These are phyloP conservation scores for Leccinum solheimii DNA, from an alignment of 1,284 basidiomycete species.

Conservation along the genomic window DNA sequence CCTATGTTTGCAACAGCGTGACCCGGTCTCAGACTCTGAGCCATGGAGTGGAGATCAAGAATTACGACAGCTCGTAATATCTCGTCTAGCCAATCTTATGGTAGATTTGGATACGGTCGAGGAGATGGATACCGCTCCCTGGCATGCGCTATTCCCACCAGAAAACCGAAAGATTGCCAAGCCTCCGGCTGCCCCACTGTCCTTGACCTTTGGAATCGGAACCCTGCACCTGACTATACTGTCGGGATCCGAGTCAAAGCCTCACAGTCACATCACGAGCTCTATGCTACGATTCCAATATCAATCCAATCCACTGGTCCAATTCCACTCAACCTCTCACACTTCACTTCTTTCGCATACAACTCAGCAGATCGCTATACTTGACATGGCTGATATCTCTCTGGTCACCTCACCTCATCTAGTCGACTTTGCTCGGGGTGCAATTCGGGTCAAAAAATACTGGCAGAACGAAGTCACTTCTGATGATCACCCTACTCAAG, in stretches of 20 bases:
- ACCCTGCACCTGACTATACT: slow-evolving; percentile 20
- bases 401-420: slow-evolving; percentile 59
- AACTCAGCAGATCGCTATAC: slow-evolving; percentile 40
- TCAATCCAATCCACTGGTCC: slow-evolving; percentile 15
- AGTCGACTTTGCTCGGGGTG: slow-evolving; percentile 60
- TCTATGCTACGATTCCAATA: slow-evolving; percentile 33
- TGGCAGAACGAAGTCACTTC: slow-evolving; percentile 6
- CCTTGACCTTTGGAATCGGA: slow-evolving; percentile 25
- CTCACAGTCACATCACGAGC: slow-evolving; percentile 29
- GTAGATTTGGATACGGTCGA: slow-evolving; percentile 49
- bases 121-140: slow-evolving; percentile 33
- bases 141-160: slow-evolving; percentile 31
- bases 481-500: slow-evolving; percentile 3
- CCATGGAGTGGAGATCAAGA: slow-evolving; percentile 21
- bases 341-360: slow-evolving; percentile 19
- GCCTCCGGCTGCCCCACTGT: slow-evolving; percentile 7
- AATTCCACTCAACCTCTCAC: slow-evolving; percentile 17
- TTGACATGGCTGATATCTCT: slow-evolving; percentile 47
- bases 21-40: slow-evolving; percentile 8
- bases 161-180: slow-evolving; percentile 9
- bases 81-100: slow-evolving; percentile 39
- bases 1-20: slow-evolving; percentile 43
- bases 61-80: slow-evolving; percentile 37
- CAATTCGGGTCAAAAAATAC: slow-evolving; percentile 47
- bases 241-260: slow-evolving; percentile 18